Percentiles rank a stretch among this genome's conserved stretches.
Evolutionary conservation across 495 filamentous ascomycete genomes (phyloP).

Genomic region (Lentithecium fluviatile): DNA sequence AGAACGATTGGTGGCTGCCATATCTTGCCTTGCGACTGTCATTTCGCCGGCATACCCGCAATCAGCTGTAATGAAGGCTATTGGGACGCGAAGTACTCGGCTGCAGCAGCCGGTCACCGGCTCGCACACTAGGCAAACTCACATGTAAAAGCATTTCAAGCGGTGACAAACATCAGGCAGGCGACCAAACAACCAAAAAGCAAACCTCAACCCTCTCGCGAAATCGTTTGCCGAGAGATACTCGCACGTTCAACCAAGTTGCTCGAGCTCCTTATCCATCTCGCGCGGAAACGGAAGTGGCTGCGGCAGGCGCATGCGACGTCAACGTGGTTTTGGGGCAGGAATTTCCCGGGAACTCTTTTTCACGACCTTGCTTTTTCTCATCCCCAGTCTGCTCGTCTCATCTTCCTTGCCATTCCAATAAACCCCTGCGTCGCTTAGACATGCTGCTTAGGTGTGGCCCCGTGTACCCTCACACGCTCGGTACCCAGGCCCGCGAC

Average conservation of each 20-base stretch:
- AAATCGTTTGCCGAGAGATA: background rate
- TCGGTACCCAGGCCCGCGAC: background rate
- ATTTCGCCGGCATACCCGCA: no score
- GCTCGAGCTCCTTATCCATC: slow-evolving; percentile 3
- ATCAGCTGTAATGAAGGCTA: no score
- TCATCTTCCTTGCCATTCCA: background rate
- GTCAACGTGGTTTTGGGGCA: slow-evolving; percentile 10
- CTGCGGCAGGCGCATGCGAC: slow-evolving; percentile 30
- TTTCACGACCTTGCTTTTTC: background rate
- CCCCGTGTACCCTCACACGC: background rate
- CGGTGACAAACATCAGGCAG: no score
- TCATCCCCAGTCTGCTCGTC: background rate
- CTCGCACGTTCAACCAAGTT: background rate
- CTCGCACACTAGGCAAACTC: no score
- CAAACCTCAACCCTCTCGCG: background rate
- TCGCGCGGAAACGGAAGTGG: slow-evolving; percentile 20
- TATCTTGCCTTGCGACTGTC: no score
- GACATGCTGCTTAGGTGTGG: background rate
- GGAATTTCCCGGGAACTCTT: background rate
- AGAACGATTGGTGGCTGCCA: no score
- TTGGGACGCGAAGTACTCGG: no score
- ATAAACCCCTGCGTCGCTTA: background rate
- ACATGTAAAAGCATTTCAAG: no score
- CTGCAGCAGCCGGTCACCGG: no score
- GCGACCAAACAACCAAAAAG: no score